Percentiles rank a stretch among this genome's conserved stretches.
phyloP scores from a whole-genome alignment of 441 rosid species.

The Erodium texanum region DNA sequence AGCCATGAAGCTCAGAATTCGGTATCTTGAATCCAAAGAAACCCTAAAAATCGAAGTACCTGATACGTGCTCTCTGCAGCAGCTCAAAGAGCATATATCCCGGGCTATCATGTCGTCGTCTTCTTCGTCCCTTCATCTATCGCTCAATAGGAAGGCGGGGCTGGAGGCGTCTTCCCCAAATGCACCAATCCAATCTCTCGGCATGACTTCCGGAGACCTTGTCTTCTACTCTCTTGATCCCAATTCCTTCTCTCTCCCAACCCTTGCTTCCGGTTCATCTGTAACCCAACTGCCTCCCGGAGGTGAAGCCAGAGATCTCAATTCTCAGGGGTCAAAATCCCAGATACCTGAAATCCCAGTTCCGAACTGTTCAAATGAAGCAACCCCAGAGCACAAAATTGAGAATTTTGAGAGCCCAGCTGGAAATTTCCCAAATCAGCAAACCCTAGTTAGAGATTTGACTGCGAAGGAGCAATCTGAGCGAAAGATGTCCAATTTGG shows the following conservation, averaged over 20 bases:
- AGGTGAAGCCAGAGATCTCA: neutral
- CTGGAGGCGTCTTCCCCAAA: constrained; percentile 35
- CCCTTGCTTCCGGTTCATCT: neutral
- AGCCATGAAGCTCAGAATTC: constrained; percentile 47
- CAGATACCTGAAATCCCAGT: neutral
- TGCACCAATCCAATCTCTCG: constrained; percentile 43
- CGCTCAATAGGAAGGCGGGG: constrained; percentile 59
- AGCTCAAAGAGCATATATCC: constrained; percentile 35
- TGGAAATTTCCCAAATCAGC: neutral
- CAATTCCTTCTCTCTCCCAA: constrained; percentile 15
- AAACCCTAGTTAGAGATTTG: constrained; percentile 8
- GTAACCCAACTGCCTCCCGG: neutral
- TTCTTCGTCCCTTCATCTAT: constrained; percentile 38
- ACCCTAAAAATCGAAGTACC: constrained; percentile 41
- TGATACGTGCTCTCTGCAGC: constrained; percentile 23
- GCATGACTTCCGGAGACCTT: constrained; percentile 62
- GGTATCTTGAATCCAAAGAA: constrained; percentile 37
- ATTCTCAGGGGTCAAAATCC: neutral
- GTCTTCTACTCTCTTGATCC: constrained; percentile 40
- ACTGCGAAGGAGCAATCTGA: constrained; percentile 1
- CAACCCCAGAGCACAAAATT: neutral
- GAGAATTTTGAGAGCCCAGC: constrained; percentile 4
- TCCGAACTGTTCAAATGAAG: neutral
- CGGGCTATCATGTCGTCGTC: constrained; percentile 12
- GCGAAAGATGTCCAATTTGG: constrained; percentile 1